phyloP scores from a whole-genome alignment of 768 basidiomycete species.

The Boletellus emodensis region DNA sequence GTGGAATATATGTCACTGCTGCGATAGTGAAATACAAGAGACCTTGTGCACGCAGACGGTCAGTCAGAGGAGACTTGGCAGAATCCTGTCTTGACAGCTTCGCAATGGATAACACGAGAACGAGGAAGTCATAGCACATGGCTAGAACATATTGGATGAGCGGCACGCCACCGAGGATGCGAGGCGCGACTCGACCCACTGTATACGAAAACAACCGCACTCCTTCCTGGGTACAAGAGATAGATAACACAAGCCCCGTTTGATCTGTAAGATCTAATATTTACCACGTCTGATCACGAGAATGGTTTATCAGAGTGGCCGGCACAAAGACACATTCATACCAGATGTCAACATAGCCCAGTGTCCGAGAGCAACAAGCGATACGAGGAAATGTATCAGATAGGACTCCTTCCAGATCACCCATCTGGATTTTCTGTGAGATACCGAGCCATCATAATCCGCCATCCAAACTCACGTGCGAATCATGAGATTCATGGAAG shows the following conservation, averaged over 20 bases:
- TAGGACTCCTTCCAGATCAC: conserved; percentile 10
- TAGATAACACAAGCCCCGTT: conserved; percentile 1
- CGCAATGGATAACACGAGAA: conserved; percentile 13
- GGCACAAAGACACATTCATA: not conserved
- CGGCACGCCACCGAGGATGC: not conserved
- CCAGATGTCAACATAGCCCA: conserved; percentile 8
- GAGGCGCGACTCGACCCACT: conserved; percentile 13
- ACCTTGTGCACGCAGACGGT: conserved; percentile 15
- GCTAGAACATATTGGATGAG: conserved; percentile 11
- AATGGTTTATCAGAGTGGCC: not conserved
- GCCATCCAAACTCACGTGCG: conserved; percentile 9
- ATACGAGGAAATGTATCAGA: conserved; percentile 1
- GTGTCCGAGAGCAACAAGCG: conserved; percentile 5
- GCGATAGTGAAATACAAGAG: conserved; percentile 16
- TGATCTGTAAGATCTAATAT: not conserved
- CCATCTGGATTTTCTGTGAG: conserved; percentile 8
- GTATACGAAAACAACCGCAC: conserved; percentile 9
- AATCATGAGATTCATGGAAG: conserved; percentile 17
- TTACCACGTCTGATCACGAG: conserved; percentile 1
- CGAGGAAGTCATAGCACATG: conserved; percentile 17
- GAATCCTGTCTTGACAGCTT: conserved; percentile 12
- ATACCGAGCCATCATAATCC: not conserved
- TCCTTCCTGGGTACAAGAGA: not conserved
- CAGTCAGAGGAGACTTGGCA: conserved; percentile 5
- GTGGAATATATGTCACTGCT: conserved; percentile 7